Conservation (phyloP, 306 rosid species). For the Lagenaria siceraria region DNA sequence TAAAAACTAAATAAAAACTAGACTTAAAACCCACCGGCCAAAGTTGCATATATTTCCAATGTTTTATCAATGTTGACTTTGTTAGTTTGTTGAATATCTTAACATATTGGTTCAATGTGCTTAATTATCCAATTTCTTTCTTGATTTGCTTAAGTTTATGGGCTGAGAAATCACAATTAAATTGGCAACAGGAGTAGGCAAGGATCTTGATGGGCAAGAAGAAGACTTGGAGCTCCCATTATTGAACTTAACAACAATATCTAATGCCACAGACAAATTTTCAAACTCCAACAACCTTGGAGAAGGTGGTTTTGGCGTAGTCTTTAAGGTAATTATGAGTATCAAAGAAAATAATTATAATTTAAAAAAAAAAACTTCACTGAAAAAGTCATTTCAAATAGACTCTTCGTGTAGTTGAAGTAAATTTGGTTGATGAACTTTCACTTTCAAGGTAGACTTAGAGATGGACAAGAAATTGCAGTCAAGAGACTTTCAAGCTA, state of each 20-base stretch:
- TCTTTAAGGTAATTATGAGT: slow-evolving; percentile 43
- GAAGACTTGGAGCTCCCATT: slow-evolving; percentile 38
- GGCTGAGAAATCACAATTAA: neutral
- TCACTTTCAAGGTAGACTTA: slow-evolving; percentile 36
- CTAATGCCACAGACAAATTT: slow-evolving; percentile 31
- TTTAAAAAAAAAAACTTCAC: no score
- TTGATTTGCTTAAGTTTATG: no score
- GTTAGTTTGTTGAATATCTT: no score
- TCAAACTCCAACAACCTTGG: slow-evolving; percentile 31
- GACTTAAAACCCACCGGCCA: no score
- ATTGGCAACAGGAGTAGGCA: neutral
- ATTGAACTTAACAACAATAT: slow-evolving; percentile 22
- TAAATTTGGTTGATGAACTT: neutral
- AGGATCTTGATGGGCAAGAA: neutral
- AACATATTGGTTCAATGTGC: neutral
- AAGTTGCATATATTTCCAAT: no score
- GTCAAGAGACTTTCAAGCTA: slow-evolving; percentile 41
- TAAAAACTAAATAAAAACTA: no score
- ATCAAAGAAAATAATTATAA: no score
- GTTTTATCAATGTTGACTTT: no score
- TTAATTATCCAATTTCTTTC: no score
- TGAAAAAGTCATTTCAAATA: neutral
- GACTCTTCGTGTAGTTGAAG: no score
- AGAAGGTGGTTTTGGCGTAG: slow-evolving; percentile 57
- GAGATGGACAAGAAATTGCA: slow-evolving; percentile 38